A percentile compares a stretch with the other conserved stretches of the same genome.
Evolutionary conservation across 768 basidiomycete species (phyloP).

Genomic region (Lactarius sp.): DNA sequence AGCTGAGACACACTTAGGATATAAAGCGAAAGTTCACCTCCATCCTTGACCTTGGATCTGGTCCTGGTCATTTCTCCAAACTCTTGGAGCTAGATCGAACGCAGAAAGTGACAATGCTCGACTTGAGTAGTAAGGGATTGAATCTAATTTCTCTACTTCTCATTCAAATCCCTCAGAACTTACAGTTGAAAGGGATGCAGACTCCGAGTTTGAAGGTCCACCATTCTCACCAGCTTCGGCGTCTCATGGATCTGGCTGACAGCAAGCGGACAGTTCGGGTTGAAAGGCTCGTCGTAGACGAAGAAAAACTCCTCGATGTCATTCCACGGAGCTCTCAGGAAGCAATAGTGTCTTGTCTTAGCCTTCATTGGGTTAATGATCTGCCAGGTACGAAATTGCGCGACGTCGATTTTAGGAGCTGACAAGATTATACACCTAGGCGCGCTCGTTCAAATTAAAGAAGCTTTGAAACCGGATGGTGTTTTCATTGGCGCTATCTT

Average conservation of each 20-base stretch:
- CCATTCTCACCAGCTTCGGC: constrained; percentile 5
- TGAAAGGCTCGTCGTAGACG: constrained; percentile 74
- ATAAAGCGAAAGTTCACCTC: constrained; percentile 78
- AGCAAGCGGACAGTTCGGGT: constrained; percentile 54
- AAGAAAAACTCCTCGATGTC: constrained; percentile 67
- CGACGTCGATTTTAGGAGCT: background rate
- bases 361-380: constrained; percentile 97
- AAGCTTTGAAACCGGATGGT: constrained; percentile 83
- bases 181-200: constrained; percentile 69
- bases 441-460: constrained; percentile 78
- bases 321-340: constrained; percentile 78
- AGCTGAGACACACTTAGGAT: constrained; percentile 52
- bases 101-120: constrained; percentile 76
- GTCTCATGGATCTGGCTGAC: constrained; percentile 6
- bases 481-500: constrained; percentile 93
- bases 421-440: constrained; percentile 42
- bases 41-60: constrained; percentile 84
- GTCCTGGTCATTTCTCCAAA: constrained; percentile 88
- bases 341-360: constrained; percentile 85
- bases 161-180: constrained; percentile 42
- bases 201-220: constrained; percentile 75
- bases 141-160: background rate
- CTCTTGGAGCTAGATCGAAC: constrained; percentile 65
- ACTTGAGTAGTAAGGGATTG: constrained; percentile 62
- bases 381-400: constrained; percentile 62